Base-by-base conservation (phyloP, 257 asterid genomes). In the Solanum stenotomum region DNA sequence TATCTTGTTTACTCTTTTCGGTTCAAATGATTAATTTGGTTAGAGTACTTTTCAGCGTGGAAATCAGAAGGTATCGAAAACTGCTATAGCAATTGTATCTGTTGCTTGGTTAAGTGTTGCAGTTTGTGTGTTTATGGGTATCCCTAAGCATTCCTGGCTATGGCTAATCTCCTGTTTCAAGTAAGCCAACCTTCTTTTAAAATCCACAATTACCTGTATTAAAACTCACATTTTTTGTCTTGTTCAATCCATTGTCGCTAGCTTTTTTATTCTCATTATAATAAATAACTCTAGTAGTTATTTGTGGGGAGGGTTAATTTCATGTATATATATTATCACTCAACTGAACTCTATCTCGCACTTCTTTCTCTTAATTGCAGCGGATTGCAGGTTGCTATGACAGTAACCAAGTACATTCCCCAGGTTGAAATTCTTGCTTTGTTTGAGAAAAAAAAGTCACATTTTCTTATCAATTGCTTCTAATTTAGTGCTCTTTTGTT, bases 101-200 rank as follows among this genome's bases (percentile, higher is more conserved):
- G 91, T 86, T 12, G 97, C 94, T 37, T 95, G 98, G 98, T 89
- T 94, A 83, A 31, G 91, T 86, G 95, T 92, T 75, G 96, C 98
- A 56, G 88, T 95, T 89, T 96, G 99, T 90, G 93, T 92, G 23
- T 95, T 90, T 75, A 27, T 95, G 63, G 93, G 96, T 76, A 65
- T 97, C 87, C 98, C 97, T 68, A 93, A 79, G 35, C 97, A 95
- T 89, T 93, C 94, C 88, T 97, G 99, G 99, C 92, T 94, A 89
- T 97, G 98, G 98, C 94, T 97, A 81, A 86, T 94, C 16, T 95
- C 98, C 14, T 91, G 95, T 94, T 97, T 97, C 95, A 97, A 91
- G 99, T 97, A 93, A 94, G 98, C 77, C 67, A 81, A 8, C 84
- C 75, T 56, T 82, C 68, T 65, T 86, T 78, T 56, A 31, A 31